phyloP scores from a whole-genome alignment of 768 basidiomycete species.

The Russula foetens region DNA sequence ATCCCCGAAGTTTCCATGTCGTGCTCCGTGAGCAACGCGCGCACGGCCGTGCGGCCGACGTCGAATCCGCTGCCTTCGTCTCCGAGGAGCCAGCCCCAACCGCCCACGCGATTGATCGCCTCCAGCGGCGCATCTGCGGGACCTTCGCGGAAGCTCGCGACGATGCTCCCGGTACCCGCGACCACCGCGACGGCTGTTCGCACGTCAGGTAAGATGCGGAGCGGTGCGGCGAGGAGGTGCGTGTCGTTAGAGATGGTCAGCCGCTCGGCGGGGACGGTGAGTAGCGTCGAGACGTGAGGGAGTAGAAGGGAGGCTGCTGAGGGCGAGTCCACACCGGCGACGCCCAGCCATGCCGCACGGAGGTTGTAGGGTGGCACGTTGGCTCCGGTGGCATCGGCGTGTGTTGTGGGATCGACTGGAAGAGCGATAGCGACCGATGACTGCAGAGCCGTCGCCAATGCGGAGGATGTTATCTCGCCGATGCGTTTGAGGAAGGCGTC shows the following conservation, averaged over 20 bases:
- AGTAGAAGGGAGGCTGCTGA: slow-evolving; percentile 51
- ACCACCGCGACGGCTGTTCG: slow-evolving; percentile 63
- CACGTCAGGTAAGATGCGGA: slow-evolving; percentile 52
- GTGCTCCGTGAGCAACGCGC: slow-evolving; percentile 51
- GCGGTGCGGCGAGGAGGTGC: slow-evolving; percentile 73
- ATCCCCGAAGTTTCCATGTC: slow-evolving; percentile 37
- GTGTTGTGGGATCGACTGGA: slow-evolving; percentile 2
- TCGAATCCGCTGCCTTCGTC: slow-evolving; percentile 71
- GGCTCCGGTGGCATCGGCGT: background rate
- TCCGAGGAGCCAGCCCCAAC: slow-evolving; percentile 17
- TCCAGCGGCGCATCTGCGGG: background rate
- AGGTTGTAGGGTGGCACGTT: slow-evolving; percentile 33
- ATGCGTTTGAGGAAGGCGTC: slow-evolving; percentile 52
- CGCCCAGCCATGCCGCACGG: slow-evolving; percentile 72
- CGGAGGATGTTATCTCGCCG: slow-evolving; percentile 40
- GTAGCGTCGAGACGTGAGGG: slow-evolving; percentile 43
- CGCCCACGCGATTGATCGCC: slow-evolving; percentile 7
- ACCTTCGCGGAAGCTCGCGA: slow-evolving; percentile 51
- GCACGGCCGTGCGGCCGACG: slow-evolving; percentile 68
- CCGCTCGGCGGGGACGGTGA: slow-evolving; percentile 45
- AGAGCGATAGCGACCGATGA: background rate
- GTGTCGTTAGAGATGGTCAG: slow-evolving; percentile 75
- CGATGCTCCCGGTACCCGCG: slow-evolving; percentile 75
- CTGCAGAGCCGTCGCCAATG: slow-evolving; percentile 30
- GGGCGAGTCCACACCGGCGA: slow-evolving; percentile 75